These are phyloP conservation scores for Backusella sp. DNA, from an alignment of 192 early-diverging fungal species.

Conservation along the genomic window DNA sequence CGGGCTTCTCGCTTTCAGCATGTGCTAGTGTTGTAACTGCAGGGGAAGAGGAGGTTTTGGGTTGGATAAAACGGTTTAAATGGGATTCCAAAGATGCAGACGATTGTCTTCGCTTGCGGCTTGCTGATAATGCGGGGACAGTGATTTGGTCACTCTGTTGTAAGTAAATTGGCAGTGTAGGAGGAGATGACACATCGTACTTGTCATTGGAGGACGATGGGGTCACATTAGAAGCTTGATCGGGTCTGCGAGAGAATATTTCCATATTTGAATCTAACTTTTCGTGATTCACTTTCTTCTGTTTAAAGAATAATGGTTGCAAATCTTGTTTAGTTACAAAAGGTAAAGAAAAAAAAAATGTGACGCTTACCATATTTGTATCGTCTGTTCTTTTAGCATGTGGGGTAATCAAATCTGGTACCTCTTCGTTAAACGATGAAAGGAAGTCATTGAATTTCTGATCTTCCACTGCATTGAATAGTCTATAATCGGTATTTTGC, in stretches of 20 bases:
- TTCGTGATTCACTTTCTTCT: neutral
- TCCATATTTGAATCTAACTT: neutral
- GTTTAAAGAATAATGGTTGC: neutral
- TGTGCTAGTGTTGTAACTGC: neutral
- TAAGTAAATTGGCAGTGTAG: conserved; percentile 4
- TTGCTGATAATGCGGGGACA: neutral
- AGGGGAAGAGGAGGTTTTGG: neutral
- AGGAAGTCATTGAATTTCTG: neutral
- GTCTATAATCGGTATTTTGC: neutral
- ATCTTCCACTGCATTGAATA: neutral
- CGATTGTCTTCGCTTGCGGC: neutral
- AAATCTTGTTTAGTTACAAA: conserved; percentile 5
- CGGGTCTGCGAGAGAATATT: neutral
- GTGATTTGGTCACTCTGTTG: conserved; percentile 15
- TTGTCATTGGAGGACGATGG: conserved; percentile 2
- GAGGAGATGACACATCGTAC: neutral
- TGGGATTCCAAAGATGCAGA: neutral
- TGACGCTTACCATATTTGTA: neutral
- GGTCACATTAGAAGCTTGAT: conserved; percentile 2
- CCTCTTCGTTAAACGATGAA: neutral
- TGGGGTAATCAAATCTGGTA: conserved; percentile 8
- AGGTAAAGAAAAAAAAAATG: neutral
- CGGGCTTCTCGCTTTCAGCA: neutral
- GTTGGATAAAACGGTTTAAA: neutral
- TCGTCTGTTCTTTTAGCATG: neutral